Evolutionary conservation across 129 eudicot species (phyloP), one percentile per base, ranked within the genome.

Genomic region (Heracleum sosnowskyi): DNA sequence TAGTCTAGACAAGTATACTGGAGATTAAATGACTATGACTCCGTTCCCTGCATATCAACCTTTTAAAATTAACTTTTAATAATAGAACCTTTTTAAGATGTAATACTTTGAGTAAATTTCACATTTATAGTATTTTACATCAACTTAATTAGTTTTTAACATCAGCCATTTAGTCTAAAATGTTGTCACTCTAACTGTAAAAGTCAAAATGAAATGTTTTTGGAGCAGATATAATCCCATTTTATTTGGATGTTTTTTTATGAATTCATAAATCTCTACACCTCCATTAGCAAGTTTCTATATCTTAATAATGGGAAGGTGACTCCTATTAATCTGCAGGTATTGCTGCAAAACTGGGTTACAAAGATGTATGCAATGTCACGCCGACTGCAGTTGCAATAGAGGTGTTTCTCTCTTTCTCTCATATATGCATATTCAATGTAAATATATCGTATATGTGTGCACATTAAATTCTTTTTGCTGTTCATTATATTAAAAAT

Each of bases 261-360:
- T 16, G 24, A 44, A 20, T 29, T 47, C 33, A 49, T 71, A 33
- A 16, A 34, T 46, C 0, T 29, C 9, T 46, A 53, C 62, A 53
- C 22, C 41, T 26, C 13, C 24, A 39, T 47, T 45, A 1, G 16
- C 39, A 46, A 49, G 17, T 55, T 41, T 36, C 36, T 10, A 41
- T 74, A 15, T 51, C 33, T 29, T 5, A 31, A 20, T 63, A 28
- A 57, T 42, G 3, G 24, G 2, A 7, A 34, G 13, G 11, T 36
- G 57, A 60, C 22, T 75, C 22, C 40, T 7, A 22, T 29, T 13
- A 9, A 18, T 35, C 11, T 84, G 77, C 85, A 91, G 97, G 85
- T 78, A 91, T 95, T 71, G 97, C 97, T 24, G 84, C 87, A 46
- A 91, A 95, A 84, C 80, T 83, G 79, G 94, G 94, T 66, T 57